Base-by-base conservation (phyloP, 2,329 filamentous ascomycete species). In the Bipolaris oryzae region DNA sequence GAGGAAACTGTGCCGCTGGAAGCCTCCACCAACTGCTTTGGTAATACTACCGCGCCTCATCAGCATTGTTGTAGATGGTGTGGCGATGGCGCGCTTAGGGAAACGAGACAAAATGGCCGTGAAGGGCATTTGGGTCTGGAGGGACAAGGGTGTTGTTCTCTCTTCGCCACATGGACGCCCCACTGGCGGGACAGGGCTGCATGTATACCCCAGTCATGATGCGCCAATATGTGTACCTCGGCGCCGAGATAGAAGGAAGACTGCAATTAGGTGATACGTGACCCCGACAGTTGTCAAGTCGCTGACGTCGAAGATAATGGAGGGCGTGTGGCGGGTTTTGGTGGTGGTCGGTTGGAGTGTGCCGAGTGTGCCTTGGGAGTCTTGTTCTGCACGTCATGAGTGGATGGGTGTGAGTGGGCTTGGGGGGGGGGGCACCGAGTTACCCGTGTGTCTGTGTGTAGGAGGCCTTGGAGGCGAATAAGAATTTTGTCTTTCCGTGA, bases 311-410 rank as follows among this genome's bases (percentile, higher is more conserved):
- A 45, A 47, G 38, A 58, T 55, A 20, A 48, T 43, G 18, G 28
- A 31, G 28, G 33, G 21, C 34, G 20, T 44, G 45, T 50, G 7
- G 38, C 43, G 21, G 41, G 23, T 21, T 62, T 41, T 60, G 39
- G 39, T 65, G 55, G 62, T 44, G 39, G 42, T 13, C 28, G 28
- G 35, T 50, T 46, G 35, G 13, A 11, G 9, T 16, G 43, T 49
- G 52, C 57, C 50, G 50, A 65, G 53, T 63, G 39, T 65, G 63
- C 61, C 61, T 65, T 57, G 59, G 50, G 38, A 25, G 28, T 15
- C 34, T 13, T 9, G 33, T 37, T 45, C 57, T 42, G 53, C 23
- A 68, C 62, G 63, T 68, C 66, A 69, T 65, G 57, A 65, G 61
- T 53, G 47, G 50, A 59, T 53, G 47, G 46, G 55, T 43, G 41